phyloP scores from a whole-genome alignment of 2,329 filamentous ascomycete species.

The Aureobasidium pullulans region DNA sequence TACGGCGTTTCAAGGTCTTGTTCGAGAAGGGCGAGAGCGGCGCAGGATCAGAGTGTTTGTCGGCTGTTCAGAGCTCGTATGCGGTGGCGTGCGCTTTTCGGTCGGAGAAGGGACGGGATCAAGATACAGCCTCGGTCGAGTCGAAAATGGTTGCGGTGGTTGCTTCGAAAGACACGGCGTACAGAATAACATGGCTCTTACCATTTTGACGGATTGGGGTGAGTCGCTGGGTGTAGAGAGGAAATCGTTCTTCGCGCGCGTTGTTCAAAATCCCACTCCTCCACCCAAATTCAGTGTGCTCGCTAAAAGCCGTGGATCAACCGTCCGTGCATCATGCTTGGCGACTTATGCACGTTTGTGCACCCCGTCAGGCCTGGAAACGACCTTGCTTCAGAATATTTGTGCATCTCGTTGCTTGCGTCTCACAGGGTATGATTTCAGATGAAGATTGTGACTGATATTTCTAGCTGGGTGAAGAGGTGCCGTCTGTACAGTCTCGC shows the following conservation, averaged over 20 bases:
- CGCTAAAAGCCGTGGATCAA: not conserved
- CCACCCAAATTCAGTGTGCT: conserved; percentile 4
- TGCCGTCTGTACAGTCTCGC: not conserved
- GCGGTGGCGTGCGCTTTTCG: not conserved
- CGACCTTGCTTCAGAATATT: no score
- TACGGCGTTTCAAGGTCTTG: not conserved
- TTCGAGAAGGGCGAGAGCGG: not conserved
- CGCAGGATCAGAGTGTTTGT: not conserved
- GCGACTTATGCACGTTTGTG: no score
- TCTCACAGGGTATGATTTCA: no score
- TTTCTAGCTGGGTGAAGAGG: no score
- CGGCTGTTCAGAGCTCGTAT: not conserved
- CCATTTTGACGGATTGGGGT: conserved; percentile 18
- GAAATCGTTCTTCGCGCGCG: conserved; percentile 6
- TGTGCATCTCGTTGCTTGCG: no score
- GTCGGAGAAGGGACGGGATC: not conserved
- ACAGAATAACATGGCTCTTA: conserved; percentile 13
- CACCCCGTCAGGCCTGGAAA: no score
- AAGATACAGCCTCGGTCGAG: not conserved
- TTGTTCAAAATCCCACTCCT: not conserved
- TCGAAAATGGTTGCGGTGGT: not conserved
- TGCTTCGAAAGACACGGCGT: conserved; percentile 7
- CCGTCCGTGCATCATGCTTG: no score
- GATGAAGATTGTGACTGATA: no score
- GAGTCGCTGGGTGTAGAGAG: conserved; percentile 14